Base-by-base conservation (phyloP, 2,329 filamentous ascomycete species). In the Aureobasidium sp. region DNA sequence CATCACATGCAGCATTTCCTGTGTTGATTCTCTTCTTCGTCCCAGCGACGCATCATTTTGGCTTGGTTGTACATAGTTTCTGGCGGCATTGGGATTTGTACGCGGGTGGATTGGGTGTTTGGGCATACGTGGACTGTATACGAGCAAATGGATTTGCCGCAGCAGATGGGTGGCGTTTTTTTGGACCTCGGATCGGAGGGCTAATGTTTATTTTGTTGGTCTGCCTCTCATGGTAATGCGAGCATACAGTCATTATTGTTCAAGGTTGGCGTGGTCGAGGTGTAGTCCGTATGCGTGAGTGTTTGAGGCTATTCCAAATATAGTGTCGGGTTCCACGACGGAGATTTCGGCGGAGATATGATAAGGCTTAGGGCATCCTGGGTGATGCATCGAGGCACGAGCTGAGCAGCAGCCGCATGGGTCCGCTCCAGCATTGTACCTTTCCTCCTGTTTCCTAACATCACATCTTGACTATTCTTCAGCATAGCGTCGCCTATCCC, bases 121-220 rank as follows among this genome's bases (percentile, higher is more conserved):
- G 37, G 52, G 42, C 5, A 17, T 27, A 25, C 12, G 29, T 12
- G 15, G n/a, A 17, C 14, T 31, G 31, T 39, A 15, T 29, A 31
- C 4, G 42, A 48, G 42, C 42, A 57, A 39, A 44, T 8, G 41
- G 12, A 20, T 39, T 44, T 48, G 55, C 34, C 8, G 20, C 8
- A 17, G 11, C 44, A 37, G 29, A 29, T 12, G 36, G 22, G 2
- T 14, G 31, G 42, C 42, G 44, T 36, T 27, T 36, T 27, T 36
- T n/a, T 36, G n/a, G 34, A 39, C 42, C 42, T 59, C 55, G 31
- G 2, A 20, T 45, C 14, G 31, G 31, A 37, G 34, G 55, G 17
- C 44, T 59, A 59, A 59, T 59, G 44, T 59, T 48, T 59, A 39
- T 48, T 48, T 29, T 47, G 22, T 31, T 48, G 29, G 55, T 47